A percentile compares a stretch with the other conserved stretches of the same genome.
Evolutionary conservation across 2,329 filamentous ascomycete species (phyloP).

Genomic region (Apiospora pterosperma): DNA sequence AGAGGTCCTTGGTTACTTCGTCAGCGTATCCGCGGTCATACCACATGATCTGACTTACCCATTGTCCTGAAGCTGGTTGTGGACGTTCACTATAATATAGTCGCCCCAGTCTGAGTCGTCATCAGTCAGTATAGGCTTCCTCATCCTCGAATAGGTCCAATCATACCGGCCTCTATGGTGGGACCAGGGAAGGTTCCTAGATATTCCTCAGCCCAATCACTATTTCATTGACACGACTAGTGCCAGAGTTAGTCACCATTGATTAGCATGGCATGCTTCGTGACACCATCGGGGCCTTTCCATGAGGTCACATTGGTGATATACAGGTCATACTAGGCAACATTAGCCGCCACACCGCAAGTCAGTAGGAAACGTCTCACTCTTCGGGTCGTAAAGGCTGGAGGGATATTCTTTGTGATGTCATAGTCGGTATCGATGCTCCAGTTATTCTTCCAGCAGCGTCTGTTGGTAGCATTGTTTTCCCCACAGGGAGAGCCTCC

Average conservation of each 20-base stretch:
- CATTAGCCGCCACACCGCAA: background rate
- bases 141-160: background rate
- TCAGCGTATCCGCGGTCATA: background rate
- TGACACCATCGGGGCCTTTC: background rate
- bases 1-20: conserved; percentile 23
- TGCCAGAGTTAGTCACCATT: background rate
- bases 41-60: conserved; percentile 36
- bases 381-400: background rate
- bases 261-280: background rate
- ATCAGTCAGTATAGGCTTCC: background rate
- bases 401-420: background rate
- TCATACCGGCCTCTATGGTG: conserved; percentile 47
- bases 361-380: background rate
- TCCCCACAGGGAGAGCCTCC: background rate
- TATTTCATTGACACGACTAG: background rate
- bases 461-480: background rate
- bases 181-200: conserved; percentile 62
- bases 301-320: background rate
- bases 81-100: conserved; percentile 60
- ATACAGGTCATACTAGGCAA: background rate
- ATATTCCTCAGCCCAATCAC: background rate
- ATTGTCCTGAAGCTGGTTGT: conserved; percentile 59
- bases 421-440: background rate
- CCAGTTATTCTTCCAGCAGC: background rate
- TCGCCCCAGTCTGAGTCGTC: conserved; percentile 52